These are phyloP conservation scores for Pseudophaeomoniella oleicola DNA, from an alignment of 2,329 filamentous ascomycete species.

Conservation along the genomic window DNA sequence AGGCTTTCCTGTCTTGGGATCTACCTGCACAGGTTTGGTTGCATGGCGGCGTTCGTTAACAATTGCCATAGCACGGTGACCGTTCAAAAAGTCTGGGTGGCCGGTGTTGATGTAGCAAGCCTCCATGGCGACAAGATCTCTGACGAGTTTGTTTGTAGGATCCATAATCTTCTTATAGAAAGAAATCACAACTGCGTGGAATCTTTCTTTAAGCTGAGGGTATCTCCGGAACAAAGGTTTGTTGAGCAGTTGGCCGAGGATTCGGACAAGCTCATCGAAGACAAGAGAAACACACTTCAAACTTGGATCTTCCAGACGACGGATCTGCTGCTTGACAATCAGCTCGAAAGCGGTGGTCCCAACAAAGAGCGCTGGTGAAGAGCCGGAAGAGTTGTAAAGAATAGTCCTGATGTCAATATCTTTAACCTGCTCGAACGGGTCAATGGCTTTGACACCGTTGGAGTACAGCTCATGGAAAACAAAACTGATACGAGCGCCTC, in stretches of 20 bases:
- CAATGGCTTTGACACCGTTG: slow-evolving; percentile 93
- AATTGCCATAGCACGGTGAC: slow-evolving; percentile 93
- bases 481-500: slow-evolving; percentile 95
- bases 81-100: slow-evolving; percentile 94
- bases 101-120: slow-evolving; percentile 96
- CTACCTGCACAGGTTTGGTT: slow-evolving; percentile 78
- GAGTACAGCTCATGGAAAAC: slow-evolving; percentile 98
- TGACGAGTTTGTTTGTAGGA: slow-evolving; percentile 92
- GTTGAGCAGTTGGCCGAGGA: slow-evolving; percentile 73
- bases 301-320: slow-evolving; percentile 86
- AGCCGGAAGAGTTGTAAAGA: slow-evolving; percentile 97
- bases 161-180: slow-evolving; percentile 99
- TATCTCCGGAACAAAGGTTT: slow-evolving; percentile 89
- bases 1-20: slow-evolving; percentile 97
- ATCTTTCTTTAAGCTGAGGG: slow-evolving; percentile 89
- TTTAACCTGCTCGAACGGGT: slow-evolving; percentile 95
- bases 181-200: slow-evolving; percentile 76
- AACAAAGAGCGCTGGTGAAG: slow-evolving; percentile 89
- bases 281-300: slow-evolving; percentile 95
- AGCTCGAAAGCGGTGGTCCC: slow-evolving; percentile 96
- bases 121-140: slow-evolving; percentile 88
- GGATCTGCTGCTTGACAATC: slow-evolving; percentile 98
- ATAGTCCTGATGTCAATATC: slow-evolving; percentile 95
- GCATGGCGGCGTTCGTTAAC: slow-evolving; percentile 83
- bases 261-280: slow-evolving; percentile 93